phyloP scores from a whole-genome alignment of 805 yeast genomes.

The Kregervanrija fluxuum region DNA sequence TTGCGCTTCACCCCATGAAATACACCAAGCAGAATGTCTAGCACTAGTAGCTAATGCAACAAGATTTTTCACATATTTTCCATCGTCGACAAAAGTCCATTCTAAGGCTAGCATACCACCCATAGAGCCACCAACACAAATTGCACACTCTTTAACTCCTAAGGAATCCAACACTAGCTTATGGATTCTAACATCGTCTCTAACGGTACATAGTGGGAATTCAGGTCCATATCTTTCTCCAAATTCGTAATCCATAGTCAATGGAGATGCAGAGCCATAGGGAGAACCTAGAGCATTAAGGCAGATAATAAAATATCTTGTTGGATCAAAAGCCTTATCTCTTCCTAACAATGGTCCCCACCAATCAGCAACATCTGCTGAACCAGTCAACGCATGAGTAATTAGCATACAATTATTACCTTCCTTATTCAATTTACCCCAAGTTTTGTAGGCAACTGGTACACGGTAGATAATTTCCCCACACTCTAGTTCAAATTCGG shows the following conservation, averaged over 20 bases:
- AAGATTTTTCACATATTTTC: slow-evolving; percentile 58
- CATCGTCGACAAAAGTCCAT: slow-evolving; percentile 59
- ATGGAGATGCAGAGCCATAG: slow-evolving; percentile 91
- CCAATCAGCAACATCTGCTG: slow-evolving; percentile 95
- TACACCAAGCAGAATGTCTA: slow-evolving; percentile 96
- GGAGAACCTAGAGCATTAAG: slow-evolving; percentile 94
- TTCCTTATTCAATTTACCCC: slow-evolving; percentile 76
- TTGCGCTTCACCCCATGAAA: slow-evolving; percentile 98
- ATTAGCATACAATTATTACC: slow-evolving; percentile 80
- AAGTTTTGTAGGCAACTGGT: slow-evolving; percentile 92
- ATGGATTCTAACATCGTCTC: slow-evolving; percentile 85
- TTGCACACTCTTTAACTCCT: slow-evolving; percentile 73
- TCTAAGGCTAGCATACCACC: slow-evolving; percentile 96
- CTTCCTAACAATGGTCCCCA: slow-evolving; percentile 95
- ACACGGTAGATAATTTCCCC: slow-evolving; percentile 67
- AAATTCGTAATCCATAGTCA: slow-evolving; percentile 70
- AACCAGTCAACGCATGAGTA: slow-evolving; percentile 94
- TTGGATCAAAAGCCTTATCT: slow-evolving; percentile 84
- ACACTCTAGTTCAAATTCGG: slow-evolving; percentile 68
- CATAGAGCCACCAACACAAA: slow-evolving; percentile 96
- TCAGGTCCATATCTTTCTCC: slow-evolving; percentile 84
- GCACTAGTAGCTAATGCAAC: slow-evolving; percentile 93
- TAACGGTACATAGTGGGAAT: slow-evolving; percentile 87
- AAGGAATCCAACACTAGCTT: slow-evolving; percentile 67
- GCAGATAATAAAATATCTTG: slow-evolving; percentile 79